phyloP scores from a whole-genome alignment of 306 rosid genomes.

The Ammopiptanthus mongolicus region DNA sequence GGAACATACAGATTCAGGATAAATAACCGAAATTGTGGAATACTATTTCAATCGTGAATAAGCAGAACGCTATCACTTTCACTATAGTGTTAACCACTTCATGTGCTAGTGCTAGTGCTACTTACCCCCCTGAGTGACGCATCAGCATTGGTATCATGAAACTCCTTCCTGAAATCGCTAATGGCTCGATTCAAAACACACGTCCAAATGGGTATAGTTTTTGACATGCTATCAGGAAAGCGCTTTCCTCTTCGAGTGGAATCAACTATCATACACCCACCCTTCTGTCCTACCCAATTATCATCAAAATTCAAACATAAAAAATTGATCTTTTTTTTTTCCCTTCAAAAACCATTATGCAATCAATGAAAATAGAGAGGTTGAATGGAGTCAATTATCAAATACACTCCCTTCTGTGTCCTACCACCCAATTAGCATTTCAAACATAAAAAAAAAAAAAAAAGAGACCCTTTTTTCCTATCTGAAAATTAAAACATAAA shows the following conservation, averaged over 20 bases:
- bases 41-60: background rate
- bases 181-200: slow-evolving; percentile 81
- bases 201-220: slow-evolving; percentile 91
- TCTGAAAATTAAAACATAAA: background rate
- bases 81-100: background rate
- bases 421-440: background rate
- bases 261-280: slow-evolving; percentile 86
- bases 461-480: background rate
- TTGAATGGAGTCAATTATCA: background rate
- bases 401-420: background rate
- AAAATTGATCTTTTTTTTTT: background rate
- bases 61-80: background rate
- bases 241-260: slow-evolving; percentile 87
- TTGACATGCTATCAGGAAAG: slow-evolving; percentile 96
- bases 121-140: slow-evolving; percentile 36
- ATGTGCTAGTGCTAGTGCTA: background rate
- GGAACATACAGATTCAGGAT: background rate
- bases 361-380: background rate
- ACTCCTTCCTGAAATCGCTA: slow-evolving; percentile 30
- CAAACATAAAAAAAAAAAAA: background rate
- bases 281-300: slow-evolving; percentile 70
- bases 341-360: background rate
- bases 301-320: background rate
- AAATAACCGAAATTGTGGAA: background rate
- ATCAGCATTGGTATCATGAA: background rate